These are phyloP conservation scores for Diaporthe helianthi DNA, from an alignment of 2,329 filamentous ascomycete species.

Conservation along the genomic window DNA sequence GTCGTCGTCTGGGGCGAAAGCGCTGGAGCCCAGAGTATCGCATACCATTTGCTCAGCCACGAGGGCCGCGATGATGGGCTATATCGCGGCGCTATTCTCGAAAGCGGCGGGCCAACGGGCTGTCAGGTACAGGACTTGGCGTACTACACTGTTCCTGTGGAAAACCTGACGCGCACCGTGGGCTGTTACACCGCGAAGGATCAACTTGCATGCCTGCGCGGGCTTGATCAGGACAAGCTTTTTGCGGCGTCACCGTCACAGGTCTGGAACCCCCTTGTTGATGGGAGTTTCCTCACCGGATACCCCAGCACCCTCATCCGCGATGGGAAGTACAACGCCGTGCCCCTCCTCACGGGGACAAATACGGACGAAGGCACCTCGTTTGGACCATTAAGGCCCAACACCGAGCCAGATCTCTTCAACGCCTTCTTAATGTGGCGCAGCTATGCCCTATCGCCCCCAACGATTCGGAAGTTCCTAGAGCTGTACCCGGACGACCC, in stretches of 20 bases:
- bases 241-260: constrained; percentile 46
- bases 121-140: constrained; percentile 41
- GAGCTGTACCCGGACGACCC: constrained; percentile 58
- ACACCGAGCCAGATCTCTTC: constrained; percentile 53
- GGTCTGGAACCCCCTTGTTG: constrained; percentile 52
- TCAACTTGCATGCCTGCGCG: constrained; percentile 48
- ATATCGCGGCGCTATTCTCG: constrained; percentile 60
- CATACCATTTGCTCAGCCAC: constrained; percentile 61
- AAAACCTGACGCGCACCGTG: constrained; percentile 46
- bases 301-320: constrained; percentile 55
- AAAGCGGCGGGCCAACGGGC: constrained; percentile 53
- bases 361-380: constrained; percentile 57
- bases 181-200: constrained; percentile 44
- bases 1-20: constrained; percentile 59
- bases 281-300: constrained; percentile 55
- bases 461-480: constrained; percentile 51
- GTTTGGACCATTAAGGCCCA: constrained; percentile 48
- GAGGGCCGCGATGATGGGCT: constrained; percentile 62
- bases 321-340: constrained; percentile 49
- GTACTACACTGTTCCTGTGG: constrained; percentile 45
- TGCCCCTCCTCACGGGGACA: constrained; percentile 55
- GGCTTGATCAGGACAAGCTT: constrained; percentile 42
- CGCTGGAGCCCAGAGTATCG: constrained; percentile 50
- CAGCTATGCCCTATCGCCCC: constrained; percentile 53
- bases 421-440: constrained; percentile 51